Base-by-base conservation (phyloP, 148 eudicot species). In the Heliosperma pusillum region DNA sequence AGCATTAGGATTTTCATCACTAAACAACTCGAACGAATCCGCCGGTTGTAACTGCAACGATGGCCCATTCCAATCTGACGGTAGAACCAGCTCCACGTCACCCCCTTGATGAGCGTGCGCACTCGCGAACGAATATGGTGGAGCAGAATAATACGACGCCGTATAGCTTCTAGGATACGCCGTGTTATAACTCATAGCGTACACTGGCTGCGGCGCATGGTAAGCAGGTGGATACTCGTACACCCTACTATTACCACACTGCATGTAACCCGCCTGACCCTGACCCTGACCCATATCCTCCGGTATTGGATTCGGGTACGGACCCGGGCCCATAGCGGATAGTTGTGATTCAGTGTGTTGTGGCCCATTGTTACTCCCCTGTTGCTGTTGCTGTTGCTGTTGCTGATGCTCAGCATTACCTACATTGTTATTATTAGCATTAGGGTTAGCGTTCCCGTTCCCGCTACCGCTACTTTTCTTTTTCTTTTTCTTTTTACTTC, bases 1-100 rank as follows among this genome's bases (percentile, higher is more conserved):
- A 13, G 90, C 96, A 82, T 93, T 90, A 0, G 97, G 96, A 69
- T 93, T 93, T 40, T 93, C 97, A 69, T 93, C 97, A 59, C 97
- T 93, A 76, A 93, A 93, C 45, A 93, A 60, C 82, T 93, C 96
- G 55, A 90, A 86, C 62, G 96, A 78, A 85, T 90, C 91, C 65
- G 83, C 76, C 80, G 91, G 87, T 71, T 79, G 91, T 21, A 53
- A 62, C 71, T 79, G 91, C 25, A 53, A 62, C 1, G 79, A 72
- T n/a, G 75, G 33, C 60, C 70, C 45, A 45, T 72, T 73, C 65
- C 66, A 61, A 80, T 81, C 84, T 5, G 66, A 75, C 53, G 88
- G 86, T 27, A 68, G 79, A 6, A 67, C 45, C 10, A 72, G 68
- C 65, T 80, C 86, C 57, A 73, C 45, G 73, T 74, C 84, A 33